phyloP scores from a whole-genome alignment of 2,329 filamentous ascomycete species.

The Monilinia vaccinii-corymbosi region DNA sequence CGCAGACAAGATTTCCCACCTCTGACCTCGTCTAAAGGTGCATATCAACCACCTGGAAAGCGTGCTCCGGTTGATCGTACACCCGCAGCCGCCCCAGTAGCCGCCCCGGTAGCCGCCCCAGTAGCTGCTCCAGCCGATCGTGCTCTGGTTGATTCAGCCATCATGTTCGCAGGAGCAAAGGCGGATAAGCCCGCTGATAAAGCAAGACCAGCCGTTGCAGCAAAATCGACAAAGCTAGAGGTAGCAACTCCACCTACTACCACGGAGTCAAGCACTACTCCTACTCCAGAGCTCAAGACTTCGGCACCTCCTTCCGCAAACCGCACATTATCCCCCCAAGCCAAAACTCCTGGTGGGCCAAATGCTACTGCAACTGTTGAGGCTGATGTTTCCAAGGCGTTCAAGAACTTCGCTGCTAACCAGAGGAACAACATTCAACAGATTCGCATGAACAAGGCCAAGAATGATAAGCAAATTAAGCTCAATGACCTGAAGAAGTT shows the following conservation, averaged over 20 bases:
- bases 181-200: constrained; percentile 25
- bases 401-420: constrained; percentile 53
- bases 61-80: constrained; percentile 70
- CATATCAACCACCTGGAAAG: constrained; percentile 85
- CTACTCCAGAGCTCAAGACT: constrained; percentile 23
- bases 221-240: constrained; percentile 22
- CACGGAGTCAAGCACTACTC: constrained; percentile 21
- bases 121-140: neutral
- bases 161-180: constrained; percentile 73
- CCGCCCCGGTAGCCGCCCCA: neutral
- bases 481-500: constrained; percentile 94
- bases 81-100: constrained; percentile 31
- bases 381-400: constrained; percentile 51
- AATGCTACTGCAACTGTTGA: constrained; percentile 54
- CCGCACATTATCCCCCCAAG: constrained; percentile 24
- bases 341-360: constrained; percentile 31
- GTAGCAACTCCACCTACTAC: constrained; percentile 25
- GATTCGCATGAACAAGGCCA: constrained; percentile 47
- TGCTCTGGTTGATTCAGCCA: constrained; percentile 70
- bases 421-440: constrained; percentile 49
- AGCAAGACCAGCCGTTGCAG: constrained; percentile 22
- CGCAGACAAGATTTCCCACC: constrained; percentile 65
- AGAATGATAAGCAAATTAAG: constrained; percentile 80
- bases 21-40: constrained; percentile 48
- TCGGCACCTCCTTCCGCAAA: constrained; percentile 29